Evolutionary conservation across 139 green algal genomes (phyloP).

Genomic region (Closterium sp.): DNA sequence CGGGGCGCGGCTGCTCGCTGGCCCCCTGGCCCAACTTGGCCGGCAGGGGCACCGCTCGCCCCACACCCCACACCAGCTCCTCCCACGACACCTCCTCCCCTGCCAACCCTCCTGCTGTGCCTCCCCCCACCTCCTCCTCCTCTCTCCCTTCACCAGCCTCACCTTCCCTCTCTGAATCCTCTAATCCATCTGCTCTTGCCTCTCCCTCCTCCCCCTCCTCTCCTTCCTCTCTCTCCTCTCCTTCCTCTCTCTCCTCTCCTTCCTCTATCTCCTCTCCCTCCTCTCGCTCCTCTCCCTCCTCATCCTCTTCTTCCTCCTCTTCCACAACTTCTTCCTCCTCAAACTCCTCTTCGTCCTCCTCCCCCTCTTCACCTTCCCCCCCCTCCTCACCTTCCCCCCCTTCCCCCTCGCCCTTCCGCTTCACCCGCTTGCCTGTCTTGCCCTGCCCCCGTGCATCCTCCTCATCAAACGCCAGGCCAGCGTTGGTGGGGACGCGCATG

Average conservation of each 20-base stretch:
- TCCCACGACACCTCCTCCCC: background rate
- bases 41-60: background rate
- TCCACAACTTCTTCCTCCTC: background rate
- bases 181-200: slow-evolving; percentile 20
- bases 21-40: background rate
- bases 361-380: background rate
- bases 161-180: slow-evolving; percentile 2
- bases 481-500: background rate
- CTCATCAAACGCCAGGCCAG: background rate
- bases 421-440: background rate
- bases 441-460: background rate
- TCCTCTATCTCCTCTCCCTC: slow-evolving; percentile 23
- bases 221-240: slow-evolving; percentile 25
- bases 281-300: background rate
- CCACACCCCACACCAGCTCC: background rate
- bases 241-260: slow-evolving; percentile 17
- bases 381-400: background rate
- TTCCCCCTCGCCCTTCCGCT: background rate
- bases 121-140: slow-evolving; percentile 4
- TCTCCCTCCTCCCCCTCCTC: slow-evolving; percentile 15
- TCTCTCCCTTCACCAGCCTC: slow-evolving; percentile 4
- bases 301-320: background rate
- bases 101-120: background rate
- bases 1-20: background rate
- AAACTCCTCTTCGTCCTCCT: background rate